Evolutionary conservation across 163 green algal species (phyloP).

Genomic region (Prototheca cutis): DNA sequence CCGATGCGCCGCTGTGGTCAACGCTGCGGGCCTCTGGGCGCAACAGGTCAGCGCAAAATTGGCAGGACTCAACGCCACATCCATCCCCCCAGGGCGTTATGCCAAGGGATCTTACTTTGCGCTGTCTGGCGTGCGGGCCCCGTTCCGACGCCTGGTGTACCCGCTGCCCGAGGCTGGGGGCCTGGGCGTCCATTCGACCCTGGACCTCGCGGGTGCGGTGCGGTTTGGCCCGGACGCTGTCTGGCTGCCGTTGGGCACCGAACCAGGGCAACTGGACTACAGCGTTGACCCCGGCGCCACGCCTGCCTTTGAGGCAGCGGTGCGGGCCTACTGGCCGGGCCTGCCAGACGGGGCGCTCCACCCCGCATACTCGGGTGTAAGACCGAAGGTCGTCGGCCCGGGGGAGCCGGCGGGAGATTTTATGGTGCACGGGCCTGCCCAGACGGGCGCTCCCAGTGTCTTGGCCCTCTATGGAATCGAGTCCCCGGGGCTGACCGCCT

Average conservation of each 20-base stretch:
- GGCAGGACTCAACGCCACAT: slow-evolving; percentile 23
- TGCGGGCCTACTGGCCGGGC: slow-evolving; percentile 58
- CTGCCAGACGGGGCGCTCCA: slow-evolving; percentile 52
- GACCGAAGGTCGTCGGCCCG: slow-evolving; percentile 56
- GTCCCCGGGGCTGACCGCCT: slow-evolving; percentile 75
- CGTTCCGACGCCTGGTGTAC: slow-evolving; percentile 79
- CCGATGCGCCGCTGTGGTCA: slow-evolving; percentile 36
- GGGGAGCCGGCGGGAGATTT: slow-evolving; percentile 61
- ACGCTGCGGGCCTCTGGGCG: slow-evolving; percentile 43
- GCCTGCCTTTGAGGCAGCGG: slow-evolving; percentile 47
- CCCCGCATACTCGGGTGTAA: slow-evolving; percentile 62
- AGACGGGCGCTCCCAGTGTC: slow-evolving; percentile 59
- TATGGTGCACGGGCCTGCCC: slow-evolving; percentile 28
- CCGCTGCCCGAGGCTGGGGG: slow-evolving; percentile 58
- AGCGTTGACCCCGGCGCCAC: slow-evolving; percentile 38
- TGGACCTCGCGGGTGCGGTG: slow-evolving; percentile 59
- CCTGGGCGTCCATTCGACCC: slow-evolving; percentile 75
- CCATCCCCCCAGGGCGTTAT: slow-evolving; percentile 39
- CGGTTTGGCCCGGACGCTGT: slow-evolving; percentile 83
- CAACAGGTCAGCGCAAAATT: slow-evolving; percentile 35
- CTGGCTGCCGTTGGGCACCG: slow-evolving; percentile 35
- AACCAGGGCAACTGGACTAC: slow-evolving; percentile 40
- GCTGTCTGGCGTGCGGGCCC: slow-evolving; percentile 19
- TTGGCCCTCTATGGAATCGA: slow-evolving; percentile 82
- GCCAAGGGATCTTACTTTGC: slow-evolving; percentile 61